These are phyloP conservation scores for Exophiala spinifera DNA, from an alignment of 2,329 filamentous ascomycete genomes.

Conservation along the genomic window DNA sequence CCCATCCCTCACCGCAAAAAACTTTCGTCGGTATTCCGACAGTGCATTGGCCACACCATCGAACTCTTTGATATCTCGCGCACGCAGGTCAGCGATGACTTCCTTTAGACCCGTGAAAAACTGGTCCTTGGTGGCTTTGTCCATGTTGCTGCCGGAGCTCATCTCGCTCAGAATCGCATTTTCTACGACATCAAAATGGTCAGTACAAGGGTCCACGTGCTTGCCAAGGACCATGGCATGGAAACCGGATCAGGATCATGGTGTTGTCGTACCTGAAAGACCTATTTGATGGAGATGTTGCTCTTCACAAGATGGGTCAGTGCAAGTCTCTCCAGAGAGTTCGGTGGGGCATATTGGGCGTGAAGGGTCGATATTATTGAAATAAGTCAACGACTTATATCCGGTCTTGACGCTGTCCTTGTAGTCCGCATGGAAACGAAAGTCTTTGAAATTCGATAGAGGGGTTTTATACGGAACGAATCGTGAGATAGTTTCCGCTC, in stretches of 20 bases:
- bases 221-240: slow-evolving; percentile 12
- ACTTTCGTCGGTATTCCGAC: slow-evolving; percentile 47
- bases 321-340: slow-evolving; percentile 67
- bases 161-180: slow-evolving; percentile 51
- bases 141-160: slow-evolving; percentile 47
- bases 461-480: slow-evolving; percentile 76
- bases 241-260: slow-evolving; percentile 18
- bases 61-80: slow-evolving; percentile 50
- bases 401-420: slow-evolving; percentile 67
- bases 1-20: slow-evolving; percentile 19
- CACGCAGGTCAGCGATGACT: slow-evolving; percentile 49
- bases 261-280: slow-evolving; percentile 62
- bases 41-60: slow-evolving; percentile 48
- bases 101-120: slow-evolving; percentile 47
- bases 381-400: slow-evolving; percentile 87
- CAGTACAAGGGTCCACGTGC: slow-evolving; percentile 29
- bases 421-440: slow-evolving; percentile 82
- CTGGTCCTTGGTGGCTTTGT: slow-evolving; percentile 42
- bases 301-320: slow-evolving; percentile 67
- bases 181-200: slow-evolving; percentile 40
- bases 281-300: slow-evolving; percentile 78
- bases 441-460: slow-evolving; percentile 77
- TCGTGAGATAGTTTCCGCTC: slow-evolving; percentile 28
- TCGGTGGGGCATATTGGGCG: slow-evolving; percentile 75
- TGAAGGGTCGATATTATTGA: slow-evolving; percentile 77